phyloP scores from a whole-genome alignment of 1,284 basidiomycete genomes.

The Irpex sp. region DNA sequence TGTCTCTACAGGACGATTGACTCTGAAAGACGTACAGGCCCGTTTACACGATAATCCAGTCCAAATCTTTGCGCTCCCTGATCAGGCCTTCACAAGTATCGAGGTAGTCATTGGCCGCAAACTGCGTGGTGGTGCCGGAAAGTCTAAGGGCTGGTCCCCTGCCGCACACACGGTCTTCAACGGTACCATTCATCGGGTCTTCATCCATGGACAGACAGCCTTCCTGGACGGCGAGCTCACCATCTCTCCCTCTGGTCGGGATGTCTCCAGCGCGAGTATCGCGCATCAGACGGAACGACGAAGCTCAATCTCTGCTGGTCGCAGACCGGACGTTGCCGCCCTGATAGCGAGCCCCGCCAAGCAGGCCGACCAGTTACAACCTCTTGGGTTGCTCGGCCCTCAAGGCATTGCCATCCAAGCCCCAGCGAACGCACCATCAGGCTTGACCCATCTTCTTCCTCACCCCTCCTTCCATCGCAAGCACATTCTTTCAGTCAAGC shows the following conservation, averaged over 20 bases:
- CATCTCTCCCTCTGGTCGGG: constrained; percentile 62
- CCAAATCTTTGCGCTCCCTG: constrained; percentile 86
- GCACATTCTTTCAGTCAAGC: constrained; percentile 93
- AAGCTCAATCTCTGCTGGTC: constrained; percentile 20
- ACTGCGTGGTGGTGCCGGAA: constrained; percentile 35
- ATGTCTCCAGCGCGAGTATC: constrained; percentile 71
- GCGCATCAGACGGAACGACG: constrained; percentile 39
- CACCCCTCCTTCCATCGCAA: constrained; percentile 78
- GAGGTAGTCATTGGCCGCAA: constrained; percentile 89
- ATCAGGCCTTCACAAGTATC: constrained; percentile 83
- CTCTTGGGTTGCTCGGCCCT: constrained; percentile 6
- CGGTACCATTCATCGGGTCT: constrained; percentile 87
- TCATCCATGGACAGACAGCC: constrained; percentile 87
- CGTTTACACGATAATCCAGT: constrained; percentile 91
- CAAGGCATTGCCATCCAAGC: constrained; percentile 21
- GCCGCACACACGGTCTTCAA: constrained; percentile 61
- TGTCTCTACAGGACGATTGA: constrained; percentile 75
- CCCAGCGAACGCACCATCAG: constrained; percentile 34
- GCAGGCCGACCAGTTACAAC: constrained; percentile 6
- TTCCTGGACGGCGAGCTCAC: constrained; percentile 87
- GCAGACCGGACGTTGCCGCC: constrained; percentile 13
- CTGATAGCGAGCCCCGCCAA: constrained; percentile 11
- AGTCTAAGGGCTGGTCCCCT: constrained; percentile 73
- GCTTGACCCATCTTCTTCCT: constrained; percentile 39
- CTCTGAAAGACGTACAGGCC: constrained; percentile 76